Evolutionary conservation across 2,329 filamentous ascomycete species (phyloP), one percentile per base, ranked within the genome.

Genomic region (Orbilia javanica): DNA sequence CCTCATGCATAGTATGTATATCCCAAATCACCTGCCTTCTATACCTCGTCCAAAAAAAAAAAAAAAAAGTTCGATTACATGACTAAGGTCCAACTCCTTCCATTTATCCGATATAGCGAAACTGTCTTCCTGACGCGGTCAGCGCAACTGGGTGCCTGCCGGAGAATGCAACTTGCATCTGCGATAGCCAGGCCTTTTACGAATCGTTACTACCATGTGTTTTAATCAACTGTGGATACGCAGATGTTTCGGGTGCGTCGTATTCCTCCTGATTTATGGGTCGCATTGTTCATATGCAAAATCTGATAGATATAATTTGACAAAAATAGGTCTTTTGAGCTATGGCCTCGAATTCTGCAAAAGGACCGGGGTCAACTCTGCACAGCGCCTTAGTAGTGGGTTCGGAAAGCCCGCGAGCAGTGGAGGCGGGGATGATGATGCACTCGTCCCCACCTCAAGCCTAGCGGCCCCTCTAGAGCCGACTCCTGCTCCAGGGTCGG

Each of bases 1-100:
- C 74, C 15, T n/a, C 22, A n/a, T 78, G 74, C 22, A 62, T 66
- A 20, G 74, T 78, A 78, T 64, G 74, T 78, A 39, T 42, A 42
- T 27, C 34, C 55, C 36, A n/a, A 60, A 68, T 62, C 62, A 60
- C 50, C 66, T 70, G 57, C 44, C 50, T 60, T 11, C 25, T 62
- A 36, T 18, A 52, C 20, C n/a, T n/a, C n/a, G n/a, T 57, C 31
- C 31, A 44, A 66, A 22, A 53, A 46, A 55, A 5, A 71, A 55
- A 68, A 15, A 36, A 39, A 42, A n/a, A 53, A n/a, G n/a, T n/a
- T n/a, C n/a, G 15, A n/a, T 1, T 8, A 13, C 34, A 60, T 60
- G 55, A 25, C 55, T 60, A 60, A 71, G 46, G 25, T 52, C 60
- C 48, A 57, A 10, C 11, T 10, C 4, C 20, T 66, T 48, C 62